phyloP scores from a whole-genome alignment of 1,284 basidiomycete species.

The Waitea zeae region DNA sequence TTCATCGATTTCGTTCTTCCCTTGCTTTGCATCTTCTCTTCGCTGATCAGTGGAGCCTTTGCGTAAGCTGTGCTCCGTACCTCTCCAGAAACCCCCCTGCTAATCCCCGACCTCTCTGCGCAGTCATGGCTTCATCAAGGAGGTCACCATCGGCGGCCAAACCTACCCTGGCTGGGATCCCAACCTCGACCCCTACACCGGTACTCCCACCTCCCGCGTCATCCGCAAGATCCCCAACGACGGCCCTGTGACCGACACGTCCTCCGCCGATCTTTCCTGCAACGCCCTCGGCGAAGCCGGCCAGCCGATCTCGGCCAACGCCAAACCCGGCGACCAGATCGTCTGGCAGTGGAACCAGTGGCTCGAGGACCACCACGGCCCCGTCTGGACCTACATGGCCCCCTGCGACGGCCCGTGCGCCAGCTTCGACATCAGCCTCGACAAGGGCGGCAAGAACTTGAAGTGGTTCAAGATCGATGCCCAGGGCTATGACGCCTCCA shows the following conservation, averaged over 20 bases:
- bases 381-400: constrained; percentile 16
- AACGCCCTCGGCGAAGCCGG: constrained; percentile 14
- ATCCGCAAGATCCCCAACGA: constrained; percentile 15
- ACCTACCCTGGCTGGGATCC: too few species aligned
- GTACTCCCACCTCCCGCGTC: constrained; percentile 11
- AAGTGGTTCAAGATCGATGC: constrained; percentile 22
- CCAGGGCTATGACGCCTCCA: constrained; percentile 13
- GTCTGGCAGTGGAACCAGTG: background rate
- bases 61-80: too few species aligned
- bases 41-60: too few species aligned
- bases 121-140: too few species aligned
- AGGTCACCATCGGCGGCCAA: too few species aligned
- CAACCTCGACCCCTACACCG: constrained; percentile 6
- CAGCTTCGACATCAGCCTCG: constrained; percentile 13
- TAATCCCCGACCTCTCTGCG: too few species aligned
- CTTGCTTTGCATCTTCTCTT: too few species aligned
- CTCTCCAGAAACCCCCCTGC: too few species aligned
- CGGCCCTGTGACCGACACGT: constrained; percentile 14
- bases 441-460: constrained; percentile 9
- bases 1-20: too few species aligned
- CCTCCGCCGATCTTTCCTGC: constrained; percentile 13
- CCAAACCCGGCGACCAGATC: constrained; percentile 10
- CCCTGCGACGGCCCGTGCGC: constrained; percentile 18
- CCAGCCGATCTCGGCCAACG: constrained; percentile 10
- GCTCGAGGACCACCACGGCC: background rate